Percentiles rank a stretch among this genome's conserved stretches.
These are phyloP conservation scores for Corymbia maculata DNA, from an alignment of 345 rosid genomes.

Conservation along the genomic window DNA sequence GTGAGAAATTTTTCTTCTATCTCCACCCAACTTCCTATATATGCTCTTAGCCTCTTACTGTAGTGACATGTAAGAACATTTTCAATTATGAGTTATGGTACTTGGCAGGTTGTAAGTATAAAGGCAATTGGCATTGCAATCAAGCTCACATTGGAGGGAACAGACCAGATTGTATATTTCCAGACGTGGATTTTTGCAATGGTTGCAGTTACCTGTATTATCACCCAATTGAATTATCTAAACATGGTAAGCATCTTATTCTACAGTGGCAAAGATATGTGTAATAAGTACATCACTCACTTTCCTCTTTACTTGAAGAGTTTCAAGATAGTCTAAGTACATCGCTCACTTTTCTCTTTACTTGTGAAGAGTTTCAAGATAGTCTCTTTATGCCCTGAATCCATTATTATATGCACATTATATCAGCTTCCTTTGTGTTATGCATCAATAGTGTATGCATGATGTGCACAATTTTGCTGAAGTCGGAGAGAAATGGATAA, in stretches of 20 bases:
- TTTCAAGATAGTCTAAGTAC: not conserved
- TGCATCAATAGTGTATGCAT: not conserved
- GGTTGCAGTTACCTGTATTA: slow-evolving; percentile 62
- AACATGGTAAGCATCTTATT: slow-evolving; percentile 48
- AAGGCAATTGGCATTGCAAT: slow-evolving; percentile 84
- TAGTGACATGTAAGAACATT: not conserved
- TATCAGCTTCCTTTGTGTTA: not conserved
- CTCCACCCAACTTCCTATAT: not conserved
- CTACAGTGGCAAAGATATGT: not conserved
- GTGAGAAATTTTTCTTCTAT: slow-evolving; percentile 11
- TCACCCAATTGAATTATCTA: slow-evolving; percentile 65
- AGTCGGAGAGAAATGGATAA: not conserved
- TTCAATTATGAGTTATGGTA: not conserved
- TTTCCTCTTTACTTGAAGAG: not conserved
- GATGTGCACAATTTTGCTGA: not conserved
- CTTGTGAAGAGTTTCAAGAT: not conserved
- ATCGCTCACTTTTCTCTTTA: not conserved
- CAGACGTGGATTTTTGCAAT: slow-evolving; percentile 73
- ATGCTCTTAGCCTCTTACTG: not conserved
- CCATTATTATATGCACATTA: not conserved
- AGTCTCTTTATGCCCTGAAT: not conserved
- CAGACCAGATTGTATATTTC: slow-evolving; percentile 43
- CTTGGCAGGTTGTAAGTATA: slow-evolving; percentile 67
- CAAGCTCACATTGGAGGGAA: slow-evolving; percentile 59
- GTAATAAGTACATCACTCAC: not conserved